Conservation (phyloP, 148 eudicot genomes). For the Nepenthes mirabilis region DNA sequence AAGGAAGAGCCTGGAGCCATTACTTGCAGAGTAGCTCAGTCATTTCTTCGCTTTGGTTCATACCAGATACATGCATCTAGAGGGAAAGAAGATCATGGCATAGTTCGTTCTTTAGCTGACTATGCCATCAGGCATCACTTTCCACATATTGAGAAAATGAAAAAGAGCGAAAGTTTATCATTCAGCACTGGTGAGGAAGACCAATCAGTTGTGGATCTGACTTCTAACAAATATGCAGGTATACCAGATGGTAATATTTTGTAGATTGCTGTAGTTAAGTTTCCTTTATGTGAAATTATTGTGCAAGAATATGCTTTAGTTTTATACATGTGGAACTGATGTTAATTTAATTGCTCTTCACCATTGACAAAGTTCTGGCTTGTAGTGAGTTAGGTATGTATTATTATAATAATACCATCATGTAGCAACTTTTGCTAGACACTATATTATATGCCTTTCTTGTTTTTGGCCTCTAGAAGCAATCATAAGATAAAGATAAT, state of each 20-base stretch:
- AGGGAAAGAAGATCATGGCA: constrained; percentile 70
- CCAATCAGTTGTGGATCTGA: constrained; percentile 72
- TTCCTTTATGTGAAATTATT: too few species aligned
- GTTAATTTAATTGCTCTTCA: too few species aligned
- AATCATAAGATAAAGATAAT: too few species aligned
- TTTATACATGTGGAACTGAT: too few species aligned
- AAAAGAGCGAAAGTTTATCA: constrained; percentile 66
- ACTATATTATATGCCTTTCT: too few species aligned
- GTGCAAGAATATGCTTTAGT: too few species aligned
- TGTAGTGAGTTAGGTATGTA: too few species aligned
- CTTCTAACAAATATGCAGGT: constrained; percentile 99
- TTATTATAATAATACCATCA: too few species aligned
- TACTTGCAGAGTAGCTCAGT: constrained; percentile 94
- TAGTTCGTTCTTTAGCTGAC: constrained; percentile 76
- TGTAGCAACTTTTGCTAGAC: too few species aligned
- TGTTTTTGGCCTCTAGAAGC: too few species aligned
- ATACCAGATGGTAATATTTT: constrained; percentile 9
- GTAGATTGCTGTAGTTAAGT: too few species aligned
- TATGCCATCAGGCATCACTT: constrained; percentile 83
- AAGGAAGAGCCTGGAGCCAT: constrained; percentile 99
- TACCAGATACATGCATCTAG: constrained; percentile 89
- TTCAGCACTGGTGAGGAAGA: constrained; percentile 78
- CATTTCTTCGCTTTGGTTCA: constrained; percentile 96
- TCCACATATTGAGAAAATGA: constrained; percentile 79
- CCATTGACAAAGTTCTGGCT: too few species aligned